Conservation (phyloP, 495 filamentous ascomycete genomes). For the Neurospora sp. region DNA sequence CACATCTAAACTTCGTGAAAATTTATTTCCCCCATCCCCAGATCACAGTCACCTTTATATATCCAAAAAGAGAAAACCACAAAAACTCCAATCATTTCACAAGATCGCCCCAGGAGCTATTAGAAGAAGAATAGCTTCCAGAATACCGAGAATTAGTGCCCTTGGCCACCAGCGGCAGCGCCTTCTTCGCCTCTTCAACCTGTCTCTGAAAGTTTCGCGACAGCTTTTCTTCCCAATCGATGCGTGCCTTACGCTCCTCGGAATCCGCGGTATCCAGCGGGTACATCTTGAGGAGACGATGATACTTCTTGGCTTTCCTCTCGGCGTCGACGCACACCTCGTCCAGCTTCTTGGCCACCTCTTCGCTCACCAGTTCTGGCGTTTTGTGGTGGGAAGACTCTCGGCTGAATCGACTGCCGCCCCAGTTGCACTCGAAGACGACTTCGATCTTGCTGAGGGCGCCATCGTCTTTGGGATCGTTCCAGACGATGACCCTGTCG, state of each 20-base stretch:
- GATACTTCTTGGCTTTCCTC: constrained; percentile 6
- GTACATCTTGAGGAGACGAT: background rate
- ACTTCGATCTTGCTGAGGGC: constrained; percentile 24
- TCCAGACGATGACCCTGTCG: constrained; percentile 59
- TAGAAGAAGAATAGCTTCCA: background rate
- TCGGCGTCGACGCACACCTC: constrained; percentile 17
- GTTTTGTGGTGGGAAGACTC: constrained; percentile 6
- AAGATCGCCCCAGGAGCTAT: background rate
- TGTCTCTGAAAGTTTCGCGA: background rate
- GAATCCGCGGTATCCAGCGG: background rate
- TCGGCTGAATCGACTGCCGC: constrained; percentile 28
- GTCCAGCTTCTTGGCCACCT: constrained; percentile 19
- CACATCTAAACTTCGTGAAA: background rate
- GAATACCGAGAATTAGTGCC: background rate
- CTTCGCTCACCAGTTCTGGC: constrained; percentile 5
- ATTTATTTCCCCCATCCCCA: background rate
- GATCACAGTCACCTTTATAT: background rate
- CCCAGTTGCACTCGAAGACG: constrained; percentile 38
- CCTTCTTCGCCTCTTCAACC: background rate
- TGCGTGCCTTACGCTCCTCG: background rate
- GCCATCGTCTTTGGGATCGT: background rate
- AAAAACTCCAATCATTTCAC: background rate
- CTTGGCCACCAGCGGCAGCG: background rate
- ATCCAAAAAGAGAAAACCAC: background rate
- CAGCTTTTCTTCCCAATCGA: background rate